Conservation (phyloP, 257 asterid species). For the Gentiana dahurica region DNA sequence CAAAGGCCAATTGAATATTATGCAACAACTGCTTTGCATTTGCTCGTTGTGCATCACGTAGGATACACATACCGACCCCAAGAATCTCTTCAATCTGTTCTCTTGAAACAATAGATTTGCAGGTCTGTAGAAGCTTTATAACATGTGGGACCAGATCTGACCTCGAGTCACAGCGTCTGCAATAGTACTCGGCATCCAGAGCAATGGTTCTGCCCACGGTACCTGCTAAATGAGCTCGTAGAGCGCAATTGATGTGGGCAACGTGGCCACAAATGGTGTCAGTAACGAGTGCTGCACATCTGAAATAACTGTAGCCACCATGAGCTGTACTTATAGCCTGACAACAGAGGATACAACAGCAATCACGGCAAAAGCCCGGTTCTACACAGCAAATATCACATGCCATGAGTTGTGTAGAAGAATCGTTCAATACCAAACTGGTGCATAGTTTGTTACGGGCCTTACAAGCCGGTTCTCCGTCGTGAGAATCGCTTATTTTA, state of each 20-base stretch:
- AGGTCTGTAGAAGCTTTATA: slow-evolving; percentile 32
- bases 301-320: slow-evolving; percentile 38
- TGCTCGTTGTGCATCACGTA: slow-evolving; percentile 43
- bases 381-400: slow-evolving; percentile 79
- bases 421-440: slow-evolving; percentile 34
- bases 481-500: slow-evolving; percentile 17
- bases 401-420: slow-evolving; percentile 32
- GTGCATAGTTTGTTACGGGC: slow-evolving; percentile 56
- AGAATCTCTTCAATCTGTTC: slow-evolving; percentile 45
- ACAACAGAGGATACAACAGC: slow-evolving; percentile 81
- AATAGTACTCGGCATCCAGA: slow-evolving; percentile 74
- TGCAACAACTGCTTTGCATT: slow-evolving; percentile 38
- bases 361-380: slow-evolving; percentile 67
- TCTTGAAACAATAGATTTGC: slow-evolving; percentile 37
- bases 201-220: slow-evolving; percentile 73
- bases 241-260: slow-evolving; percentile 68
- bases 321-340: slow-evolving; percentile 25
- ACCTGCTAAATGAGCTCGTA: slow-evolving; percentile 81
- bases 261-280: slow-evolving; percentile 60
- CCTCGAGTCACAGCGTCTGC: slow-evolving; percentile 82
- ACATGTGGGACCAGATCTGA: slow-evolving; percentile 58
- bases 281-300: slow-evolving; percentile 47
- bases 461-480: slow-evolving; percentile 29
- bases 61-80: slow-evolving; percentile 33
- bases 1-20: slow-evolving; percentile 41